These are phyloP conservation scores for Venustampulla echinocandica DNA, from an alignment of 495 filamentous ascomycete genomes.

Conservation along the genomic window DNA sequence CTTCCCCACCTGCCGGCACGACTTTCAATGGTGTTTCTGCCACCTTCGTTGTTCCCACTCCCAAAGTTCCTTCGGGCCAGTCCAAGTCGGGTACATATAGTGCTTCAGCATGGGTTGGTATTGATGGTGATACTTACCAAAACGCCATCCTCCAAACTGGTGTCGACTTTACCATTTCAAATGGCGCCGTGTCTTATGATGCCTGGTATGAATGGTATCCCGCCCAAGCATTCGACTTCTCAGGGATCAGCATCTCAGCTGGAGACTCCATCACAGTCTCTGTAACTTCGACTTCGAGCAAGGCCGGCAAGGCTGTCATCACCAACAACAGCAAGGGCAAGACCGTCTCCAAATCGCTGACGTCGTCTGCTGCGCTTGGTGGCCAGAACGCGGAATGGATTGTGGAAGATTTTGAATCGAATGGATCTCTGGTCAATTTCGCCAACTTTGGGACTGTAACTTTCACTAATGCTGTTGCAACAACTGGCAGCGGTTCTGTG, in stretches of 20 bases:
- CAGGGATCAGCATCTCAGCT: conserved; percentile 37
- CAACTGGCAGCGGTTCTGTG: conserved; percentile 1
- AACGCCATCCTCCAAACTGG: conserved; percentile 55
- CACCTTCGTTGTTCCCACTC: conserved; percentile 46
- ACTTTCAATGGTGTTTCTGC: conserved; percentile 42
- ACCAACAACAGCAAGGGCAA: conserved; percentile 47
- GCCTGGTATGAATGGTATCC: conserved; percentile 66
- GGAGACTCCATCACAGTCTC: conserved; percentile 49
- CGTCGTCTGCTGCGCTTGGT: conserved; percentile 16
- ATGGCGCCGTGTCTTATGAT: conserved; percentile 36
- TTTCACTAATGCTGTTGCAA: conserved; percentile 24
- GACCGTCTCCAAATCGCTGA: conserved; percentile 45
- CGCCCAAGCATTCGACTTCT: conserved; percentile 49
- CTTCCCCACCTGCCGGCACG: conserved; percentile 2
- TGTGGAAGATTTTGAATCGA: conserved; percentile 30
- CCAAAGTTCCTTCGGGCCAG: conserved; percentile 32
- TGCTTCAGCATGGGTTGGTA: conserved; percentile 62
- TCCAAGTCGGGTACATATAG: too few species aligned
- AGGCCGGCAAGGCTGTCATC: conserved; percentile 44
- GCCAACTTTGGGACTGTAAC: conserved; percentile 30
- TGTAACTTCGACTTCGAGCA: conserved; percentile 42
- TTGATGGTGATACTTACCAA: conserved; percentile 51
- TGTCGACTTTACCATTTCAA: conserved; percentile 45
- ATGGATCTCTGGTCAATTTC: conserved; percentile 26
- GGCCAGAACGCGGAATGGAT: conserved; percentile 32